Evolutionary conservation across 106 monocot genomes (phyloP).

Genomic region (Dendrobium chrysotoxum): DNA sequence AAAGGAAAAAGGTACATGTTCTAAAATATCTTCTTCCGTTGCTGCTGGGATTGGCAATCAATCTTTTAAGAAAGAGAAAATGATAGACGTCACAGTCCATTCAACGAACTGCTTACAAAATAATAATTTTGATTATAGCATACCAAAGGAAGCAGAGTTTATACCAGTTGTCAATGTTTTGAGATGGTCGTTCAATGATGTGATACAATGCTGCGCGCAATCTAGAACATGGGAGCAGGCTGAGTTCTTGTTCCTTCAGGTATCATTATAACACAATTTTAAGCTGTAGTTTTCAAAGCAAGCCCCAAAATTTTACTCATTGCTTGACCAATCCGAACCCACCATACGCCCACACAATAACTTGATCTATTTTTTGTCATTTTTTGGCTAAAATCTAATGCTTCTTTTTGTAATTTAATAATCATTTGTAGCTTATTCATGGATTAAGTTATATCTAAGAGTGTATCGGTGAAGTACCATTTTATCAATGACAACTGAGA

Average conservation of each 20-base stretch:
- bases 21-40: neutral
- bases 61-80: conserved; percentile 5
- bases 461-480: too few relatives aligned
- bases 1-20: conserved; percentile 1
- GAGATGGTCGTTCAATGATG: conserved; percentile 57
- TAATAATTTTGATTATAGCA: neutral
- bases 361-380: too few relatives aligned
- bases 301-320: too few relatives aligned
- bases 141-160: conserved; percentile 10
- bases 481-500: too few relatives aligned
- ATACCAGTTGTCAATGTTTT: conserved; percentile 22
- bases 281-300: too few relatives aligned
- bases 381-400: neutral
- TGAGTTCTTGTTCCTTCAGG: conserved; percentile 58
- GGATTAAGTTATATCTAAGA: too few relatives aligned
- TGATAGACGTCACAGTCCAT: neutral
- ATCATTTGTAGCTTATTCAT: too few relatives aligned
- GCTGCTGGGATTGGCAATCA: conserved; percentile 9
- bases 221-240: conserved; percentile 35
- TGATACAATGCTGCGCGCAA: conserved; percentile 41
- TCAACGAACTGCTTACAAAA: conserved; percentile 3
- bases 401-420: neutral
- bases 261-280: conserved; percentile 12
- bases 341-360: too few relatives aligned
- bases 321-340: too few relatives aligned